These are phyloP conservation scores for Casuarina glauca DNA, from an alignment of 306 rosid genomes.

Conservation along the genomic window DNA sequence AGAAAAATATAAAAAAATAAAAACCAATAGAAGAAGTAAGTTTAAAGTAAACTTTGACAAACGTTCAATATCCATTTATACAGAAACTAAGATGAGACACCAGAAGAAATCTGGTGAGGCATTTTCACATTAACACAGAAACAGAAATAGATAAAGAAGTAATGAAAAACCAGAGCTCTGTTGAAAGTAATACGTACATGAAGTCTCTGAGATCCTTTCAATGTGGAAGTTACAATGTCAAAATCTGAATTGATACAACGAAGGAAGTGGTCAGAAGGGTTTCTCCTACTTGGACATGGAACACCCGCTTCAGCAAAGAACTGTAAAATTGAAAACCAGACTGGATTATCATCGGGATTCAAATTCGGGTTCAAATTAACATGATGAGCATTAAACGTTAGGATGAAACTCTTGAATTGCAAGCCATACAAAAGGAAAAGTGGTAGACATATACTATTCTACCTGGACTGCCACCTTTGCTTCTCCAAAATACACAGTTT, in stretches of 20 bases:
- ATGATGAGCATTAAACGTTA: not conserved
- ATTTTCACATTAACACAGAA: not conserved
- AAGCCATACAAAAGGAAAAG: not conserved
- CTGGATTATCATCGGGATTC: conserved; percentile 7
- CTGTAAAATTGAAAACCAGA: conserved; percentile 29
- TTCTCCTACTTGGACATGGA: conserved; percentile 79
- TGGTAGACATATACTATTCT: conserved; percentile 4
- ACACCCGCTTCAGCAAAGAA: conserved; percentile 85
- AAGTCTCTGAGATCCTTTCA: conserved; percentile 80
- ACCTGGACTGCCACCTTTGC: conserved; percentile 78
- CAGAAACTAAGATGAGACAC: not conserved
- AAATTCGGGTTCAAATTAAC: not conserved
- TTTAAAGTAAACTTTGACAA: not conserved
- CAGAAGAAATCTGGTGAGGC: not conserved
- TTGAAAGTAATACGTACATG: conserved; percentile 40
- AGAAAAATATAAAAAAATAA: too few species aligned
- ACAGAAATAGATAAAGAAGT: not conserved
- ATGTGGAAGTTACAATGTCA: conserved; percentile 70
- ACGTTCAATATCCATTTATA: not conserved
- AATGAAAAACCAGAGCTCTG: not conserved
- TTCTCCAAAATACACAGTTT: conserved; percentile 83
- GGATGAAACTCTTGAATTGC: not conserved
- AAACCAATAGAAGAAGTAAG: too few species aligned
- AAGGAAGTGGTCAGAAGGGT: conserved; percentile 88
- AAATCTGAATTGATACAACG: conserved; percentile 84